Percentiles rank a stretch among this genome's conserved stretches.
These are phyloP conservation scores for Candida sp. DNA, from an alignment of 1,139 yeast species.

Conservation along the genomic window DNA sequence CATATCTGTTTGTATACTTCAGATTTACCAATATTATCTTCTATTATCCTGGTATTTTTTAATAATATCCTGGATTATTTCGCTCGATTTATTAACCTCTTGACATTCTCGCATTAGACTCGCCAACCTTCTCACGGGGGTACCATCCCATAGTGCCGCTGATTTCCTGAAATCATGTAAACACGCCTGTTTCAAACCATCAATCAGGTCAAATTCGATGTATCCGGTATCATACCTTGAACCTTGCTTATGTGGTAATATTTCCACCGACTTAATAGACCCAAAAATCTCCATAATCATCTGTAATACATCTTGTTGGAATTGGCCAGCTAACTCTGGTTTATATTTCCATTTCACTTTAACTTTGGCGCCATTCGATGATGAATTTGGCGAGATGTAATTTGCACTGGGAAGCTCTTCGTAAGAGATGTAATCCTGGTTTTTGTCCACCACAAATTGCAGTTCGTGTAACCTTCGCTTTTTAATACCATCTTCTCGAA, in stretches of 20 bases:
- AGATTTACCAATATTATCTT: not conserved
- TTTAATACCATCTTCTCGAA: slow-evolving; percentile 28
- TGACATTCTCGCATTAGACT: slow-evolving; percentile 41
- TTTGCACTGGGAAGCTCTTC: slow-evolving; percentile 13
- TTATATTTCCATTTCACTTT: slow-evolving; percentile 38
- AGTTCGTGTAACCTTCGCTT: slow-evolving; percentile 21
- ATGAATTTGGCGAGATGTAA: not conserved
- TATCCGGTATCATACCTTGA: slow-evolving; percentile 37
- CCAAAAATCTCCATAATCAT: slow-evolving; percentile 50
- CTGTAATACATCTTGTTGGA: slow-evolving; percentile 27
- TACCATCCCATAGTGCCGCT: slow-evolving; percentile 46
- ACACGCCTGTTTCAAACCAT: slow-evolving; percentile 30
- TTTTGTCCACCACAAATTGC: slow-evolving; percentile 5
- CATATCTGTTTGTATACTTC: no score
- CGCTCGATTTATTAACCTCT: not conserved
- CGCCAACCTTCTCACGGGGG: slow-evolving; percentile 43
- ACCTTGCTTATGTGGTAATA: slow-evolving; percentile 11
- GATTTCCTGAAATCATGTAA: slow-evolving; percentile 39
- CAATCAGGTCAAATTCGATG: slow-evolving; percentile 23
- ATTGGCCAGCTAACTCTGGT: slow-evolving; percentile 26
- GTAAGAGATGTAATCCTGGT: slow-evolving; percentile 16
- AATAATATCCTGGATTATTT: slow-evolving; percentile 4
- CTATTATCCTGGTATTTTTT: slow-evolving; percentile 7
- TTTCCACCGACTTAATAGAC: slow-evolving; percentile 16
- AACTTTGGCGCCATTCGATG: slow-evolving; percentile 7